Evolutionary conservation across 2,329 filamentous ascomycete genomes (phyloP), one percentile per base, ranked within the genome.

Genomic region (Pseudocercospora pini-densiflorae): DNA sequence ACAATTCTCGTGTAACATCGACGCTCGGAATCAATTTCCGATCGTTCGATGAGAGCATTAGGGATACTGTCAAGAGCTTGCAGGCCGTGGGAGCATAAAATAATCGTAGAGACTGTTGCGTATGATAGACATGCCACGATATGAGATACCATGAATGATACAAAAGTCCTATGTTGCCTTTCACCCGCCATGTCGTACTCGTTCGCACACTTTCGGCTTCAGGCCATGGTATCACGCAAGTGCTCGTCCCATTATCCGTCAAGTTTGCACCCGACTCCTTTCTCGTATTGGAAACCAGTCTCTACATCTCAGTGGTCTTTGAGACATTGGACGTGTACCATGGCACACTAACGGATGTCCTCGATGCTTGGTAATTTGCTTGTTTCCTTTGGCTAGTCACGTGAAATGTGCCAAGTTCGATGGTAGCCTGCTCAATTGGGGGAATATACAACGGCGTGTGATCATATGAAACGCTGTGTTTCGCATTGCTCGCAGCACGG

Each of bases 41-140:
- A 66, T 77, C 78, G 0, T 78, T 92, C 49, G 85, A 90, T 74
- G 79, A 87, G 74, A 86, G 83, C 59, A 84, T 92, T 62, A 77
- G 81, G 21, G 89, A 91, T 77, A 85, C 87, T 5, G 87, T 90
- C 19, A 87, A 87, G 78, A 89, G 86, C 33, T 77, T 93, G 73
- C 84, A 90, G 75, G 80, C 78, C 43, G 82, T 85, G 54, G 83
- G 83, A 0, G 79, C 82, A 60, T 85, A 77, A 19, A 31, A 16
- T 2, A 31, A 31, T 55, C 7, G 24, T 27, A 55, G 51, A 55
- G 10, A 51, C 5, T 24, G 16, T n/a, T n/a, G 40, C 40, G 5
- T 43, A 7, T 43, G 40, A 43, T 19, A 19, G 5, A 43, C 16
- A 19, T n/a, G 40, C 40, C 40, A 40, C 14, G 36, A 40, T 40